Evolutionary conservation across 106 monocot species (phyloP), one percentile per base, ranked within the genome.

Genomic region (Hemerocallis citrina): DNA sequence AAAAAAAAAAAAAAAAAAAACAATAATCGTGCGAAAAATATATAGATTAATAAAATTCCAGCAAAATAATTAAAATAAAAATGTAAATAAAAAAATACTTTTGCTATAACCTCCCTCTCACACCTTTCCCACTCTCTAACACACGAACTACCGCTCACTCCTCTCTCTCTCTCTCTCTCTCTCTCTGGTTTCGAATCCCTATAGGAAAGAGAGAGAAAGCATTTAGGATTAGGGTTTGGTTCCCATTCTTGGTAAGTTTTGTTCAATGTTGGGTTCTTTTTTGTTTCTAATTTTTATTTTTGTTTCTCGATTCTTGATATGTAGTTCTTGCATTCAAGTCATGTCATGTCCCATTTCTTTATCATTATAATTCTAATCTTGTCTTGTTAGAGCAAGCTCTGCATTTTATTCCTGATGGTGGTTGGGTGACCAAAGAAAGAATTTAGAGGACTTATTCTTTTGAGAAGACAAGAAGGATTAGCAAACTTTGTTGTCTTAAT

Each of bases 121-220:
- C n/a, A n/a, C n/a, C n/a, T n/a, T n/a, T n/a, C n/a, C n/a, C n/a
- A n/a, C n/a, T n/a, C n/a, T n/a, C n/a, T n/a, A n/a, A n/a, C n/a
- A n/a, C n/a, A n/a, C n/a, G n/a, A n/a, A n/a, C n/a, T n/a, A n/a
- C 49, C 49, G 23, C 49, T 49, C 49, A 49, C 22, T 7, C 20
- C 49, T 49, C 24, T 49, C 24, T 49, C 49, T 49, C 23, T 49
- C 22, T 22, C n/a, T n/a, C n/a, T n/a, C n/a, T 49, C 49, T 49
- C 49, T 49, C 49, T 23, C 8, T 23, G 21, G 7, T 49, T 25
- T 49, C 5, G 19, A 15, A 22, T 49, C 49, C 49, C 49, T 23
- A 49, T 20, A 48, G 22, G n/a, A n/a, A 48, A 15, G 43, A 3
- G 48, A 48, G 48, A 49, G 49, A 1, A 5, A 8, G 44, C 44